Evolutionary conservation across 2,329 filamentous ascomycete genomes (phyloP), one percentile per base, ranked within the genome.

Genomic region (Fusarium sp.): DNA sequence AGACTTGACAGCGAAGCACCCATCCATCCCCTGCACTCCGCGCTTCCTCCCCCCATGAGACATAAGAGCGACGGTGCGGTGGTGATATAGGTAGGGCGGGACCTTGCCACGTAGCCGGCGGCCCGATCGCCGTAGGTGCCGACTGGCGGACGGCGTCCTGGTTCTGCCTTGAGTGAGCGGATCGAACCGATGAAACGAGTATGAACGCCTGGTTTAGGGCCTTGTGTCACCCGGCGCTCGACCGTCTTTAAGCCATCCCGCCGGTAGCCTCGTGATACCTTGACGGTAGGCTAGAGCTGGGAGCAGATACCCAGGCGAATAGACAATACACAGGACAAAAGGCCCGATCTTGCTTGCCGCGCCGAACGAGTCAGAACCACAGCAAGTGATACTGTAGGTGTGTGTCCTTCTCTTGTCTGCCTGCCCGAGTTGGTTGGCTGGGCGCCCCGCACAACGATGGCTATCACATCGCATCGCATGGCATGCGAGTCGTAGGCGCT

Each of bases 21-120:
- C 55, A 48, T 52, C 28, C 27, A 23, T n/a, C 50, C 64, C 67
- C 57, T 71, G 60, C 34, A 58, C 56, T 65, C 68, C 55, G 18
- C 56, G 63, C 68, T 51, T 68, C 37, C 23, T 60, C 65, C 46
- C 30, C 41, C 58, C 65, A 50, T 60, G 54, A 61, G 65, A 70
- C 56, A 59, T 54, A 56, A 63, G 56, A 55, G 51, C 58, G 44
- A 57, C 56, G 65, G 60, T 23, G 61, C 39, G 41, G 47, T 57
- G 65, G 54, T 70, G 51, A 66, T 71, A 71, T 71, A 71, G 61
- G 68, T 48, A 60, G 55, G 55, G 68, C 68, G 54, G 53, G 57
- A 63, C 61, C 48, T 66, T 71, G 68, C 68, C 68, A 71, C 68
- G 68, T 71, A 72, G 65, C 65, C 61, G 44, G 54, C 68, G 60